These are phyloP conservation scores for Eucalyptus pauciflora DNA, from an alignment of 345 rosid species.

Conservation along the genomic window DNA sequence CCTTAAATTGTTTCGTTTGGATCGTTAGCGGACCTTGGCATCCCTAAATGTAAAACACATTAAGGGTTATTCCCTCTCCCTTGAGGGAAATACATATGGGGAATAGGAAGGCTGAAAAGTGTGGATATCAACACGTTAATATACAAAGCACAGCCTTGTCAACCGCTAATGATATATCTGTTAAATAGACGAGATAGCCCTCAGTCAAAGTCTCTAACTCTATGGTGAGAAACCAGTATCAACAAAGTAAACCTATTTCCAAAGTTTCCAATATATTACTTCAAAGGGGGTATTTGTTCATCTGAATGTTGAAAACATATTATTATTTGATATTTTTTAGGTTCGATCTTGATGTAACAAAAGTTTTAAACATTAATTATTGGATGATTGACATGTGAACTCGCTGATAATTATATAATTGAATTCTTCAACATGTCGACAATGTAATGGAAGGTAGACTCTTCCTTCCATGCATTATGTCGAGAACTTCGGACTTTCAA, in stretches of 20 bases:
- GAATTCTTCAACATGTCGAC: background rate
- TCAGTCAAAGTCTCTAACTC: accelerated
- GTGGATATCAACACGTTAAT: no score
- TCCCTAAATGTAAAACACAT: no score
- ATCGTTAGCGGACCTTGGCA: no score
- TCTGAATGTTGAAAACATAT: background rate
- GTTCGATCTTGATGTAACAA: no score
- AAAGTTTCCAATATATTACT: background rate
- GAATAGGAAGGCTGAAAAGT: accelerated
- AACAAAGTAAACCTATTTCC: no score
- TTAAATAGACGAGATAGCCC: accelerated
- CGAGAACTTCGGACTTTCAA: background rate
- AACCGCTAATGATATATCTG: accelerated
- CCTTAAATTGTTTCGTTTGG: no score
- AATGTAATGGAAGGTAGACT: background rate
- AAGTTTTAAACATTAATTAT: background rate
- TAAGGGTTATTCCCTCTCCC: no score
- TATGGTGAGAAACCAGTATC: no score
- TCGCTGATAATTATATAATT: background rate
- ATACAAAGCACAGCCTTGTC: accelerated
- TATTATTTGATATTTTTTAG: background rate
- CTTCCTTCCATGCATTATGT: background rate
- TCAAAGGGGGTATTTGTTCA: background rate
- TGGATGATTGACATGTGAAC: background rate
- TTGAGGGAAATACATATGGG: accelerated